A percentile compares a stretch with the other conserved stretches of the same genome.
Conservation (phyloP, 1,284 basidiomycete genomes). For the Boletus albobrunnescens region DNA sequence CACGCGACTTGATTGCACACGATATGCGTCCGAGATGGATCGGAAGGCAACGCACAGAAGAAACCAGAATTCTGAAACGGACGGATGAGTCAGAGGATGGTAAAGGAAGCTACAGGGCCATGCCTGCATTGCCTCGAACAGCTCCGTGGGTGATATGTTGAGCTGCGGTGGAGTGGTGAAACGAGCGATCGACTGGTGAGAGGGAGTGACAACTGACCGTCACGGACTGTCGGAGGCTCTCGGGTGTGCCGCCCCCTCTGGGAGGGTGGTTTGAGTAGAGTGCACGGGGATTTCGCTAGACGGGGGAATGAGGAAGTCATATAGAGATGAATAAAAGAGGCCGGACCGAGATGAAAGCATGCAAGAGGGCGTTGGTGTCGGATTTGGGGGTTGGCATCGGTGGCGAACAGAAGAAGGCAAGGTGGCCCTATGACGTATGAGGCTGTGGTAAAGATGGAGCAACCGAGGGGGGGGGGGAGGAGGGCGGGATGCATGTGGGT, state of each 20-base stretch:
- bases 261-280: slow-evolving; percentile 54
- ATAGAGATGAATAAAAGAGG: neutral
- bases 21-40: slow-evolving; percentile 70
- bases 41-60: slow-evolving; percentile 71
- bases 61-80: slow-evolving; percentile 55
- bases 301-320: neutral
- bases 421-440: slow-evolving; percentile 27
- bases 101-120: slow-evolving; percentile 21
- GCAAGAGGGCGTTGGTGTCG: slow-evolving; percentile 28
- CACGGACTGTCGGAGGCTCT: slow-evolving; percentile 54
- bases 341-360: slow-evolving; percentile 39
- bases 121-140: slow-evolving; percentile 80
- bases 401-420: slow-evolving; percentile 14
- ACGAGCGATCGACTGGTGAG: slow-evolving; percentile 8
- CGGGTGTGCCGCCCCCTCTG: too few relatives aligned
- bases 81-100: slow-evolving; percentile 12
- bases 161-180: slow-evolving; percentile 42
- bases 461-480: slow-evolving; percentile 3
- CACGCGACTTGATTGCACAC: slow-evolving; percentile 67
- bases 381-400: slow-evolving; percentile 12
- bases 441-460: slow-evolving; percentile 14
- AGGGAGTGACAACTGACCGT: slow-evolving; percentile 40
- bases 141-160: slow-evolving; percentile 60
- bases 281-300: slow-evolving; percentile 47
- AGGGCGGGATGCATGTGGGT: slow-evolving; percentile 19